Percentiles rank a stretch among this genome's conserved stretches.
These are phyloP conservation scores for Ustilago crameri DNA, from an alignment of 1,284 basidiomycete genomes.

Conservation along the genomic window DNA sequence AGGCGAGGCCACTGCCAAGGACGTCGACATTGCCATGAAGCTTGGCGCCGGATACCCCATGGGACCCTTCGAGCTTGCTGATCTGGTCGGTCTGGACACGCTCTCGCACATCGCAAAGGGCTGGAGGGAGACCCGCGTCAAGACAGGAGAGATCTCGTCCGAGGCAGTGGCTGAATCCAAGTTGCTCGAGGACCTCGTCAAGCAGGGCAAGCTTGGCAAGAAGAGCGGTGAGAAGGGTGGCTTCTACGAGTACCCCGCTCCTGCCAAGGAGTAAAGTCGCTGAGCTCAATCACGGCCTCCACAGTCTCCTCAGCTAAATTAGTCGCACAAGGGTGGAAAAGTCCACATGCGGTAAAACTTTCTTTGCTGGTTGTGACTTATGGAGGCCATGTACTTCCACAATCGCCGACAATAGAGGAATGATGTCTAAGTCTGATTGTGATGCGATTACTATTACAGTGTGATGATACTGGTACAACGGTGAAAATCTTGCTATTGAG, in stretches of 20 bases:
- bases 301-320: not conserved
- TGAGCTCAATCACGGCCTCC: not conserved
- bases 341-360: no score
- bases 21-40: conserved; percentile 75
- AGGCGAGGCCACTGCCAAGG: conserved; percentile 73
- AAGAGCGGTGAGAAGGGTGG: conserved; percentile 71
- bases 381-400: not conserved
- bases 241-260: conserved; percentile 69
- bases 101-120: conserved; percentile 71
- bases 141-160: conserved; percentile 69
- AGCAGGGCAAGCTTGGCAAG: conserved; percentile 72
- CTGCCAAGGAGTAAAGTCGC: conserved; percentile 43
- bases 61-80: conserved; percentile 73
- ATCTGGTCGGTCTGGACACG: conserved; percentile 73
- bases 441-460: not conserved
- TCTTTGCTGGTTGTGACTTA: no score
- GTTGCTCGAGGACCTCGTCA: conserved; percentile 71
- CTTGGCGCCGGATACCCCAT: conserved; percentile 72
- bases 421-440: not conserved
- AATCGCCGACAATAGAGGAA: conserved; percentile 6
- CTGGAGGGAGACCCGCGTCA: conserved; percentile 72
- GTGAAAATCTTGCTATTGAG: no score
- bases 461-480: conserved; percentile 6
- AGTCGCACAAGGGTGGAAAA: no score
- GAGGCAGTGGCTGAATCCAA: conserved; percentile 71